Evolutionary conservation across 257 asterid genomes (phyloP), one percentile per base, ranked within the genome.

Genomic region (Haberlea rhodopensis): DNA sequence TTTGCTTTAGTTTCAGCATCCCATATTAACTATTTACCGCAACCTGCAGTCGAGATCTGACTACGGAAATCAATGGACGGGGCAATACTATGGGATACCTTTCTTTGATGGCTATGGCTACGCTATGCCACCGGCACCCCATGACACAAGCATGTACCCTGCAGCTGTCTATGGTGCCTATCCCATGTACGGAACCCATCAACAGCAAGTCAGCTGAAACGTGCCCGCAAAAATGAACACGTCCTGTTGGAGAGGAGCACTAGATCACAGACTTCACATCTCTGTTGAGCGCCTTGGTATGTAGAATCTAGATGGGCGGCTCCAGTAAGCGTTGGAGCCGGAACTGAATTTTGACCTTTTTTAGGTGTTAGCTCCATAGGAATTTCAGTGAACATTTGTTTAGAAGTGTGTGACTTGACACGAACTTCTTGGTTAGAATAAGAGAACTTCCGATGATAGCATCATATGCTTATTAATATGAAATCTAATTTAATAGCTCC

Each of bases 151-250:
- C 80, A 78, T 91, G 88, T 91, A 91, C 7, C 91, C 88, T 7
- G 82, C 82, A 21, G 80, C 80, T 55, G 84, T 95, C 10, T 91
- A 91, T 53, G 97, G 96, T 15, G 78, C 87, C 20, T 89, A 92
- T 69, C 95, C 96, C 66, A 58, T 85, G 72, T 89, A 89, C 5
- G 96, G 94, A 19, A 77, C 87, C 60, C 97, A 80, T 77, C 99
- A 89, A 74, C 99, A 87, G 59, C 96, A 87, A 87, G 96, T 91
- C 25, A 89, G 81, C 91, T 89, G 83, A 88, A 40, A 31, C 23
- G 57, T 61, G 45, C 3, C 8, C 49, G 8, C 20, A 3, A 29
- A 54, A 43, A 40, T 49, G 29, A 25, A 45, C 45, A 65, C 6
- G 23, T 49, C 22, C 45, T 52, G 49, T 11, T 9, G 22, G 15